Percentiles rank a stretch among this genome's conserved stretches.
Evolutionary conservation across 805 yeast genomes (phyloP).

Genomic region (Spathaspora gorwiae): DNA sequence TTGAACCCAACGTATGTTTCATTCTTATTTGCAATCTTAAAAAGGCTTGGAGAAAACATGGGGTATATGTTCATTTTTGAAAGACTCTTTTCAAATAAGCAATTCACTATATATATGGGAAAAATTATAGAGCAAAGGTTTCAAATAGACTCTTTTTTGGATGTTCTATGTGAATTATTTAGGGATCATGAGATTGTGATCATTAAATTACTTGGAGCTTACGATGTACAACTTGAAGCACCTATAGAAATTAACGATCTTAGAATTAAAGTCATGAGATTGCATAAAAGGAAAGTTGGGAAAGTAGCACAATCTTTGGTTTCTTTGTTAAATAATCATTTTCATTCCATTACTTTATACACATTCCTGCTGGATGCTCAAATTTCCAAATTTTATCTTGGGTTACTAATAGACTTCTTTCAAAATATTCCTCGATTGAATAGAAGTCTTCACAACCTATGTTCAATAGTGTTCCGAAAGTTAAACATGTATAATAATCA

Average conservation of each 20-base stretch:
- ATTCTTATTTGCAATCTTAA: conserved; percentile 7
- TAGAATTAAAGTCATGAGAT: conserved; percentile 13
- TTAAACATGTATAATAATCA: conserved; percentile 7
- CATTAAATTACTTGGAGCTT: neutral
- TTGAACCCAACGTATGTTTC: neutral
- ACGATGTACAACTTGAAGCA: neutral
- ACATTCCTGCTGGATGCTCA: neutral
- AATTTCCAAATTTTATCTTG: conserved; percentile 1
- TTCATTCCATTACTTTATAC: neutral
- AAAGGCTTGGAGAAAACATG: conserved; percentile 1
- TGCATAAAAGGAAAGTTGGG: conserved; percentile 2
- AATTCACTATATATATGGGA: conserved; percentile 1
- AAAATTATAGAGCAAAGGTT: neutral
- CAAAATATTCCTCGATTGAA: conserved; percentile 10
- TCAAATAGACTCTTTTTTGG: neutral
- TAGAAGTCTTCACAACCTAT: neutral
- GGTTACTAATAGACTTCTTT: conserved; percentile 10
- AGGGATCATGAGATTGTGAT: neutral
- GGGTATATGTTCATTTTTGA: neutral
- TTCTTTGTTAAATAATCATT: neutral
- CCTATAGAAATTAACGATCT: conserved; percentile 4
- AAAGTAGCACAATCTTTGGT: neutral
- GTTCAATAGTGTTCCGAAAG: conserved; percentile 4
- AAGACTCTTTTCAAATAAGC: neutral
- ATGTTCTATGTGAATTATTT: neutral